Evolutionary conservation across 306 rosid species (phyloP).

Genomic region (Benincasa hispida): DNA sequence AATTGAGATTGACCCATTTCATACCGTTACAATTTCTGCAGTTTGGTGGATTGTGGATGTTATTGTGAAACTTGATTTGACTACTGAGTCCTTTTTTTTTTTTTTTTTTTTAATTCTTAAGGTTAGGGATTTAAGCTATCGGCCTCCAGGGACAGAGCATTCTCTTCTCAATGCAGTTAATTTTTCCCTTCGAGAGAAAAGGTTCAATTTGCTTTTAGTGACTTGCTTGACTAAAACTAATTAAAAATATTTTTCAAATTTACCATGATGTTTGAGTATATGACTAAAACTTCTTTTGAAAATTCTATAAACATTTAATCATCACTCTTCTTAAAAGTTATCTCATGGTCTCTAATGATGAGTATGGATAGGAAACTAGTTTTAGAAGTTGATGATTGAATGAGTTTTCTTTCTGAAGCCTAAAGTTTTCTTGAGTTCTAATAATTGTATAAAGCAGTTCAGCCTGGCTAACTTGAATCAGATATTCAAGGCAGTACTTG

Average conservation of each 20-base stretch:
- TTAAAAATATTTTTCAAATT: too few relatives aligned
- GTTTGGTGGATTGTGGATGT: neutral
- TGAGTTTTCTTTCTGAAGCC: neutral
- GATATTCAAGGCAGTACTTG: neutral
- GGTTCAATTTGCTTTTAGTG: conserved; percentile 19
- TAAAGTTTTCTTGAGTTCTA: neutral
- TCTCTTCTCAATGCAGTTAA: conserved; percentile 51
- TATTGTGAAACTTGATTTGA: neutral
- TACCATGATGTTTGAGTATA: too few relatives aligned
- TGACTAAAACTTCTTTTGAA: too few relatives aligned
- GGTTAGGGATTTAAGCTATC: conserved; percentile 77
- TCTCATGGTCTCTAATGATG: neutral
- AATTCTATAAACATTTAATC: too few relatives aligned
- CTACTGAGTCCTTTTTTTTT: too few relatives aligned
- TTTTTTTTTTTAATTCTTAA: conserved; percentile 3
- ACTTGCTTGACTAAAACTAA: neutral
- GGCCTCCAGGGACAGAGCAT: conserved; percentile 76
- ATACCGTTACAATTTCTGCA: neutral
- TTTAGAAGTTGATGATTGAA: neutral
- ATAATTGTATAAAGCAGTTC: neutral
- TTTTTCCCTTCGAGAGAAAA: conserved; percentile 71
- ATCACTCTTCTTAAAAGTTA: neutral
- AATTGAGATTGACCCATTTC: neutral
- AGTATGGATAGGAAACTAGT: neutral
- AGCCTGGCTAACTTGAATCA: neutral